These are phyloP conservation scores for Diaporthe sp. DNA, from an alignment of 2,329 filamentous ascomycete genomes.

Conservation along the genomic window DNA sequence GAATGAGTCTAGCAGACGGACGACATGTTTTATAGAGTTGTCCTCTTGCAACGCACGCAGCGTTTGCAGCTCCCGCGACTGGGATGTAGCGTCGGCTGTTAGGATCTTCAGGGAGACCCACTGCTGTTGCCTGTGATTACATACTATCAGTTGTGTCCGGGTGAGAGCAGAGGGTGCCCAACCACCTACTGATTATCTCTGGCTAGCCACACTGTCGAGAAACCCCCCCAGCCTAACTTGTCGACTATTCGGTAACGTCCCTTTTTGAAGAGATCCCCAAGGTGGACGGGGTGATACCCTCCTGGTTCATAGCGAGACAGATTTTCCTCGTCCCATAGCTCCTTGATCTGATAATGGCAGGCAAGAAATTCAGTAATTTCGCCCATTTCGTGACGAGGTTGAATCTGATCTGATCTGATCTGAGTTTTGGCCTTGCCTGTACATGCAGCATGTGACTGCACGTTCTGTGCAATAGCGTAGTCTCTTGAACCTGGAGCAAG, in stretches of 20 bases:
- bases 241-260: neutral
- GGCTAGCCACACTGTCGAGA: constrained; percentile 5
- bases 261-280: neutral
- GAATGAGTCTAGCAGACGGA: neutral
- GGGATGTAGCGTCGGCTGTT: neutral
- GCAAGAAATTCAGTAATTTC: neutral
- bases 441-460: neutral
- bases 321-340: neutral
- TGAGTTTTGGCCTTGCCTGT: neutral
- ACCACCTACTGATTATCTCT: neutral
- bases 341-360: neutral
- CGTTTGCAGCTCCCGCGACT: neutral
- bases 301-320: constrained; percentile 3
- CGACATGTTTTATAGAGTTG: neutral
- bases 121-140: neutral
- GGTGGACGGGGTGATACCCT: neutral
- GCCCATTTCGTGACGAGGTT: neutral
- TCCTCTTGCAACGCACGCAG: neutral
- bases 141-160: neutral
- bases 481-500: neutral
- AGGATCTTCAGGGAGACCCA: constrained; percentile 4
- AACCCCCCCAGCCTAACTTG: neutral
- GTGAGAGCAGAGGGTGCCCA: neutral
- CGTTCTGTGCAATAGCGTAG: neutral
- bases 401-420: neutral